Conservation (phyloP, 163 green algal genomes). For the Chloromonas sp. region DNA sequence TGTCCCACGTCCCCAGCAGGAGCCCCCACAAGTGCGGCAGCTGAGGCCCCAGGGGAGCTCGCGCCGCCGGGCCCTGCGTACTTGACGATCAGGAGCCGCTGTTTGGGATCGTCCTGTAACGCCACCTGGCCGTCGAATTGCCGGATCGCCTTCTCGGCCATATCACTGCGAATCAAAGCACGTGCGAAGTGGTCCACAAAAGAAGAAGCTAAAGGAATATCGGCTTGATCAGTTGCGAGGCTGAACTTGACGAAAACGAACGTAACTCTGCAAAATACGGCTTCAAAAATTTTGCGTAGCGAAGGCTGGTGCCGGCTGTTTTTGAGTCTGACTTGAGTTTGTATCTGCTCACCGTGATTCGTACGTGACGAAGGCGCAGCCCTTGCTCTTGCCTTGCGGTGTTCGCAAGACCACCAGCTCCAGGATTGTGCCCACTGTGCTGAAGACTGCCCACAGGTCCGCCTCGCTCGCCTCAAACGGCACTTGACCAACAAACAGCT, state of each 20-base stretch:
- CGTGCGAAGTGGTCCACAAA: neutral
- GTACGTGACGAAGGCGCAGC: slow-evolving; percentile 86
- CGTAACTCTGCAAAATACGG: too few relatives aligned
- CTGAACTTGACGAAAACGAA: too few relatives aligned
- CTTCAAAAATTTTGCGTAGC: too few relatives aligned
- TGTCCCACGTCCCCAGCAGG: neutral
- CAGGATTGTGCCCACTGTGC: slow-evolving; percentile 65
- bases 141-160: slow-evolving; percentile 55
- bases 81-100: slow-evolving; percentile 69
- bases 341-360: slow-evolving; percentile 32
- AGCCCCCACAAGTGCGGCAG: neutral
- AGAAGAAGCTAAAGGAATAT: neutral
- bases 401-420: slow-evolving; percentile 78
- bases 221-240: too few relatives aligned
- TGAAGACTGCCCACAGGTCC: slow-evolving; percentile 72
- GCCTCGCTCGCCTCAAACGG: slow-evolving; percentile 62
- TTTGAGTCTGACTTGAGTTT: too few relatives aligned
- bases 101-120: slow-evolving; percentile 38
- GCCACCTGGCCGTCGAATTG: slow-evolving; percentile 52
- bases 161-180: slow-evolving; percentile 4
- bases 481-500: slow-evolving; percentile 84
- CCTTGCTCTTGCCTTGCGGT: slow-evolving; percentile 49
- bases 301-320: too few relatives aligned
- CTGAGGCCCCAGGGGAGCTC: too few relatives aligned
- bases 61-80: slow-evolving; percentile 16